A percentile compares a stretch with the other conserved stretches of the same genome.
Conservation (phyloP, 495 filamentous ascomycete genomes). For the Podospora pseudoanserina region DNA sequence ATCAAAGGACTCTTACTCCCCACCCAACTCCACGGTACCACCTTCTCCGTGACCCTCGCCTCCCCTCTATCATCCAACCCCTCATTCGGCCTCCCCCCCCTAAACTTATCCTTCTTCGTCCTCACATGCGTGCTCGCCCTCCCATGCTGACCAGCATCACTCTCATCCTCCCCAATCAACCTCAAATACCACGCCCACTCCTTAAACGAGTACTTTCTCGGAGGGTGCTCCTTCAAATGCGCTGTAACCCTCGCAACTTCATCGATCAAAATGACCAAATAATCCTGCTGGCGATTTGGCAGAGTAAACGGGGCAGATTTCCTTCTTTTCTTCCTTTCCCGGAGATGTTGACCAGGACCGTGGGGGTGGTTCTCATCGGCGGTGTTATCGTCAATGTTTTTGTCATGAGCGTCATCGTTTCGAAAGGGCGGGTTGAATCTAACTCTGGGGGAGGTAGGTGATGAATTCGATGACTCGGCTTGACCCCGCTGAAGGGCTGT, state of each 20-base stretch:
- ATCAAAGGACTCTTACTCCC: slow-evolving; percentile 68
- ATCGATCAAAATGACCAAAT: slow-evolving; percentile 62
- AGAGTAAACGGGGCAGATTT: slow-evolving; percentile 23
- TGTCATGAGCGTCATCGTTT: slow-evolving; percentile 21
- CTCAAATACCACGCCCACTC: slow-evolving; percentile 81
- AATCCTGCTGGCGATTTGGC: slow-evolving; percentile 47
- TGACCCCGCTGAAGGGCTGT: slow-evolving; percentile 14
- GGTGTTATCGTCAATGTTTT: slow-evolving; percentile 17
- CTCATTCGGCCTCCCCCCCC: slow-evolving; percentile 19
- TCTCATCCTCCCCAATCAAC: slow-evolving; percentile 69
- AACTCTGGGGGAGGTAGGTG: not conserved
- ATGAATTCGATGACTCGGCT: slow-evolving; percentile 8
- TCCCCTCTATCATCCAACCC: slow-evolving; percentile 14
- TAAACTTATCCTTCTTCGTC: not conserved
- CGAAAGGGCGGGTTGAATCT: not conserved
- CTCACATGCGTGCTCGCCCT: slow-evolving; percentile 7
- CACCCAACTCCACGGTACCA: slow-evolving; percentile 69
- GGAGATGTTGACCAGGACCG: not conserved
- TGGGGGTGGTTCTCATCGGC: slow-evolving; percentile 14
- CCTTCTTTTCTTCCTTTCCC: not conserved
- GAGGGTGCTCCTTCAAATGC: slow-evolving; percentile 56
- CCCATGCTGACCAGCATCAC: slow-evolving; percentile 40
- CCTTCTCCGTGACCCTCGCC: not conserved
- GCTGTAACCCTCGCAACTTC: slow-evolving; percentile 66
- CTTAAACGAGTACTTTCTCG: slow-evolving; percentile 67